Evolutionary conservation across 2,329 filamentous ascomycete species (phyloP).

Genomic region (Fusarium luffae): DNA sequence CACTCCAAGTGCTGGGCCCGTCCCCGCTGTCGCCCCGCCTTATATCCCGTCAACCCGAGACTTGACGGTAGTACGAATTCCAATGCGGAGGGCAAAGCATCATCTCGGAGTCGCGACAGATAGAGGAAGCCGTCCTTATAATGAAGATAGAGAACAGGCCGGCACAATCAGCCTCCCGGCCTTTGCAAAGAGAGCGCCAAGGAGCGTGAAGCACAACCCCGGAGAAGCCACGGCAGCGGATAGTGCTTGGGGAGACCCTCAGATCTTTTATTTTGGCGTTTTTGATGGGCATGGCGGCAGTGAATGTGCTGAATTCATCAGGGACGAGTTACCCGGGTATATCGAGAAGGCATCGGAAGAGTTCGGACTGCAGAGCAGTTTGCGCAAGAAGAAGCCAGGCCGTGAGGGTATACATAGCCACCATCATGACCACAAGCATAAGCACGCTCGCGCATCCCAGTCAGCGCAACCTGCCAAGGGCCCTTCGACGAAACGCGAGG

Average conservation of each 20-base stretch:
- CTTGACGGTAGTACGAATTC: slow-evolving; percentile 94
- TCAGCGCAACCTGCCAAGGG: slow-evolving; percentile 20
- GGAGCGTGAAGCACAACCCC: slow-evolving; percentile 64
- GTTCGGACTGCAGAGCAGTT: slow-evolving; percentile 82
- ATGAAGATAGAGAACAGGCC: slow-evolving; percentile 94
- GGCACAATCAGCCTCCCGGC: slow-evolving; percentile 93
- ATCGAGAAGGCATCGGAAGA: slow-evolving; percentile 82
- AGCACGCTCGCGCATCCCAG: slow-evolving; percentile 19
- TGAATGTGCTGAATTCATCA: slow-evolving; percentile 88
- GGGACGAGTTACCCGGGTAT: slow-evolving; percentile 86
- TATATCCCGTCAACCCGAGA: slow-evolving; percentile 72
- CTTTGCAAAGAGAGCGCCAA: slow-evolving; percentile 85
- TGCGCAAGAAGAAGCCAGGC: slow-evolving; percentile 61
- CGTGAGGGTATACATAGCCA: slow-evolving; percentile 39
- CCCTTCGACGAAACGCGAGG: slow-evolving; percentile 40
- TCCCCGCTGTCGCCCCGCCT: slow-evolving; percentile 69
- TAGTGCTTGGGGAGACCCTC: slow-evolving; percentile 85
- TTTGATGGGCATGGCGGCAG: slow-evolving; percentile 95
- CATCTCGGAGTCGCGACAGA: slow-evolving; percentile 87
- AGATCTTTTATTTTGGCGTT: slow-evolving; percentile 96
- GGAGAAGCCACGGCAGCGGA: slow-evolving; percentile 76
- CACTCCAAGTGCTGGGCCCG: slow-evolving; percentile 63
- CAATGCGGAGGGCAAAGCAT: slow-evolving; percentile 91
- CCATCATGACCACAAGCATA: slow-evolving; percentile 39
- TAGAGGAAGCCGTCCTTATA: slow-evolving; percentile 85